These are phyloP conservation scores for Paxillus involutus DNA, from an alignment of 768 basidiomycete genomes.

Conservation along the genomic window DNA sequence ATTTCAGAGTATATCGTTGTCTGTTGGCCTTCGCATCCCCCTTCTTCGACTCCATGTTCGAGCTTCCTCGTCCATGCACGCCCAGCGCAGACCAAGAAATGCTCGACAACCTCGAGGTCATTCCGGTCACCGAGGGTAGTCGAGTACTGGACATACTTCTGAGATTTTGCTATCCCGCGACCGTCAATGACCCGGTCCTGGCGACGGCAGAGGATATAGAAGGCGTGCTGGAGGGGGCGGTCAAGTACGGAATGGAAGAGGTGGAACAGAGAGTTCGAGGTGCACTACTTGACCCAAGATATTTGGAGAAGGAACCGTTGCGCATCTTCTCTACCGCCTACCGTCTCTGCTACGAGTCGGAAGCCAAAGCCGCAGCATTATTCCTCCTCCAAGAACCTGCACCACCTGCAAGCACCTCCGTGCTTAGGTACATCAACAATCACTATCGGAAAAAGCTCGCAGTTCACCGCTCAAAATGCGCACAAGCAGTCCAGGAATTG, in stretches of 20 bases:
- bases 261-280: slow-evolving; percentile 24
- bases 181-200: slow-evolving; percentile 23
- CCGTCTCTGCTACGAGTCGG: slow-evolving; percentile 27
- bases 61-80: slow-evolving; percentile 23
- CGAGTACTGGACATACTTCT: slow-evolving; percentile 30
- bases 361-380: slow-evolving; percentile 31
- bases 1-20: slow-evolving; percentile 26
- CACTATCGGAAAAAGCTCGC: slow-evolving; percentile 13
- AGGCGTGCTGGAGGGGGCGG: slow-evolving; percentile 26
- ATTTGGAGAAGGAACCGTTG: slow-evolving; percentile 28
- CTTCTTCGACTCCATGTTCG: slow-evolving; percentile 33
- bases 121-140: slow-evolving; percentile 31
- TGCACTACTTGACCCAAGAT: slow-evolving; percentile 22
- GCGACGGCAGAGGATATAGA: slow-evolving; percentile 15
- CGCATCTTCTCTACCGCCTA: slow-evolving; percentile 35
- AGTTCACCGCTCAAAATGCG: slow-evolving; percentile 21
- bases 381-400: slow-evolving; percentile 22
- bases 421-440: slow-evolving; percentile 5
- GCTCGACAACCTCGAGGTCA: slow-evolving; percentile 17
- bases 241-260: slow-evolving; percentile 32
- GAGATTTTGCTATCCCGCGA: slow-evolving; percentile 36
- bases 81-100: slow-evolving; percentile 12
- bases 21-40: slow-evolving; percentile 28
- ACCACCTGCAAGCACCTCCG: neutral
- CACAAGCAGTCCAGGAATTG: slow-evolving; percentile 16